These are phyloP conservation scores for Terfezia boudieri DNA, from an alignment of 495 filamentous ascomycete genomes.

Conservation along the genomic window DNA sequence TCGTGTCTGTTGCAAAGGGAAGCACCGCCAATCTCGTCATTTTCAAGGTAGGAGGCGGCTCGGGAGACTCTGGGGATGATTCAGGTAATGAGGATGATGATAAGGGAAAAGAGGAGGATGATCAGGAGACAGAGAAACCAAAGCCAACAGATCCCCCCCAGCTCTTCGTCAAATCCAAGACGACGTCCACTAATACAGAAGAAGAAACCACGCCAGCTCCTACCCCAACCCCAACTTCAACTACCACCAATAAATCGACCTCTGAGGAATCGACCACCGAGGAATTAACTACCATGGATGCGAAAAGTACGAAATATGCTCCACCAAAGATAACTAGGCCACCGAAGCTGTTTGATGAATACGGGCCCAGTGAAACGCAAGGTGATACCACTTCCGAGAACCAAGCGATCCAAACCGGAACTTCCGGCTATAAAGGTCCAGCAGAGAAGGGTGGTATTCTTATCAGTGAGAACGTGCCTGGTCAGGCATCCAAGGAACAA, in stretches of 20 bases:
- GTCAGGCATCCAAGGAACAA: too few relatives aligned
- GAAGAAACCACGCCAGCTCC: conserved; percentile 4
- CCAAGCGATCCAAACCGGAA: not conserved
- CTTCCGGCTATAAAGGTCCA: not conserved
- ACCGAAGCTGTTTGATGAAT: too few relatives aligned
- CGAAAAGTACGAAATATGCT: too few relatives aligned
- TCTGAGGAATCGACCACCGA: not conserved
- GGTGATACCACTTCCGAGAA: not conserved
- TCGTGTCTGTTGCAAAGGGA: conserved; percentile 53
- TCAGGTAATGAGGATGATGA: conserved; percentile 1
- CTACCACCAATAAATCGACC: not conserved
- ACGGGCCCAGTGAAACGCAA: too few relatives aligned
- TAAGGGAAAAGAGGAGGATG: not conserved
- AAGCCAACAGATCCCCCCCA: too few relatives aligned
- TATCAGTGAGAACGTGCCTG: too few relatives aligned
- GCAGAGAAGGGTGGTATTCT: not conserved
- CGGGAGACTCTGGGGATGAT: conserved; percentile 2
- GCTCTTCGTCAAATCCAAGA: not conserved
- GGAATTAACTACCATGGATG: too few relatives aligned
- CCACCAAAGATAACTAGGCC: too few relatives aligned
- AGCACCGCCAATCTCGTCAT: conserved; percentile 46
- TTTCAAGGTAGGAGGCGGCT: conserved; percentile 24
- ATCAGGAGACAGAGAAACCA: not conserved
- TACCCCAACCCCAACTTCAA: conserved; percentile 10
- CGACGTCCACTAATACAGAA: not conserved